Evolutionary conservation across 164 flowering plant genomes (phyloP).

Genomic region (Vitis labrusca): DNA sequence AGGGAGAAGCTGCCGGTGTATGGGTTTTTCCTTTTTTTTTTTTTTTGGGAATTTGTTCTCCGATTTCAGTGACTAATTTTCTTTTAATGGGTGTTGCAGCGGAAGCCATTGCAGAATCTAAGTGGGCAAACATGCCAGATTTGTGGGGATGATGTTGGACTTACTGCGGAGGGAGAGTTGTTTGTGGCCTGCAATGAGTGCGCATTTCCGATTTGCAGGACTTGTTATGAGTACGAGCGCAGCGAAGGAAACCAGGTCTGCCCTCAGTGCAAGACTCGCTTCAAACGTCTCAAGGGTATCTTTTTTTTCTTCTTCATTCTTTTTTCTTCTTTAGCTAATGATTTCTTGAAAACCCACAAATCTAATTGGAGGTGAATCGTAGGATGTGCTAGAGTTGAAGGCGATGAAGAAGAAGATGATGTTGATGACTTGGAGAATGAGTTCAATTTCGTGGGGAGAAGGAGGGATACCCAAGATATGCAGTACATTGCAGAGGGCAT

Average conservation of each 20-base stretch:
- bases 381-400: conserved; percentile 67
- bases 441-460: conserved; percentile 33
- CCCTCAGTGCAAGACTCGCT: conserved; percentile 64
- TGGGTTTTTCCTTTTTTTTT: not conserved
- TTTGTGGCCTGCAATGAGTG: conserved; percentile 68
- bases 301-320: too few species aligned
- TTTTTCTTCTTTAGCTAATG: too few species aligned
- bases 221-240: conserved; percentile 64
- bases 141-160: conserved; percentile 58
- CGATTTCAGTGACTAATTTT: too few species aligned
- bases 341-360: not conserved
- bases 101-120: conserved; percentile 22
- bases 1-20: conserved; percentile 24
- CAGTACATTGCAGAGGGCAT: conserved; percentile 24
- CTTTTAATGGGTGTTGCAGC: conserved; percentile 3
- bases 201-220: conserved; percentile 58
- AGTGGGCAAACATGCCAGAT: conserved; percentile 55
- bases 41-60: not conserved
- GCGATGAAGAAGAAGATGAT: conserved; percentile 68
- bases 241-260: conserved; percentile 57
- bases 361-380: not conserved
- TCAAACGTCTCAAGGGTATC: conserved; percentile 52
- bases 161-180: conserved; percentile 48
- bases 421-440: conserved; percentile 60
- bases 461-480: conserved; percentile 30